These are phyloP conservation scores for Castanospermum australe DNA, from an alignment of 306 rosid genomes.

Conservation along the genomic window DNA sequence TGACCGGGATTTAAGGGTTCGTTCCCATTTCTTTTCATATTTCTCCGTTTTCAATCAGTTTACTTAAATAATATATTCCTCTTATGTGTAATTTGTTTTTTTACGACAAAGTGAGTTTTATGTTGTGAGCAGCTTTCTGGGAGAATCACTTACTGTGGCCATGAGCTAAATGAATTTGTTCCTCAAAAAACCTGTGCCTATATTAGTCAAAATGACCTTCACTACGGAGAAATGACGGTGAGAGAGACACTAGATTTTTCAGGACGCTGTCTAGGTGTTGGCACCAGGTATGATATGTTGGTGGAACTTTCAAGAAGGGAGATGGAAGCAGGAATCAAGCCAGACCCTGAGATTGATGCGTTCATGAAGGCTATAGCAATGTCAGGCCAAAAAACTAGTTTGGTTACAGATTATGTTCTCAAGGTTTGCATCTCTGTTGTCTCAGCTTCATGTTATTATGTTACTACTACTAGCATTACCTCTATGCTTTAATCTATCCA, in stretches of 20 bases:
- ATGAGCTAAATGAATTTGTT: slow-evolving; percentile 61
- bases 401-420: slow-evolving; percentile 58
- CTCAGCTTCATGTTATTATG: not conserved
- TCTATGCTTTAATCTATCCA: not conserved
- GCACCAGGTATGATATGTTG: slow-evolving; percentile 55
- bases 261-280: slow-evolving; percentile 63
- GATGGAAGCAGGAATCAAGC: slow-evolving; percentile 50
- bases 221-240: slow-evolving; percentile 68
- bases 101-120: not conserved
- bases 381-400: slow-evolving; percentile 53
- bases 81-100: not conserved
- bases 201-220: slow-evolving; percentile 43
- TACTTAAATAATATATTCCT: not conserved
- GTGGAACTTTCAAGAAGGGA: slow-evolving; percentile 57
- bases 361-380: slow-evolving; percentile 63
- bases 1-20: slow-evolving; percentile 57
- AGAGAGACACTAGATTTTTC: slow-evolving; percentile 69
- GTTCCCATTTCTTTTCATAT: not conserved
- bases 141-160: slow-evolving; percentile 69
- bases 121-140: slow-evolving; percentile 49
- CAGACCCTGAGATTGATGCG: slow-evolving; percentile 62
- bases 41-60: not conserved
- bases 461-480: not conserved
- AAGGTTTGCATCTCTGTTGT: slow-evolving; percentile 9
- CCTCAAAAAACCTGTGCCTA: slow-evolving; percentile 40